A percentile compares a stretch with the other conserved stretches of the same genome.
phyloP scores from a whole-genome alignment of 495 filamentous ascomycete species.

The Neurospora sp. region DNA sequence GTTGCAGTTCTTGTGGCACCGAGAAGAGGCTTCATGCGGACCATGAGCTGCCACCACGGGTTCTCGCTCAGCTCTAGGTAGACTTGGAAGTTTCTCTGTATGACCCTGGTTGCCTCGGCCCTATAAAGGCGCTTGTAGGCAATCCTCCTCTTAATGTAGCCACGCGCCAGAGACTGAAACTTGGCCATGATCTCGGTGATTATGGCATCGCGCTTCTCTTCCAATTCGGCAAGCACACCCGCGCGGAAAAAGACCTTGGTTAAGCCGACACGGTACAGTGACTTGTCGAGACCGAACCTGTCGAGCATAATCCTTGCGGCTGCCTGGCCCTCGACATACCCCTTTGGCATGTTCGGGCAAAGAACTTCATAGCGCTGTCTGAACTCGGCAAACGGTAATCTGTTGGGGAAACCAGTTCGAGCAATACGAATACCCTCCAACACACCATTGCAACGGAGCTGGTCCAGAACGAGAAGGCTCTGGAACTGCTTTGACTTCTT shows the following conservation, averaged over 20 bases:
- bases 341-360: constrained; percentile 78
- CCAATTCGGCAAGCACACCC: constrained; percentile 90
- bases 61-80: constrained; percentile 82
- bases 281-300: constrained; percentile 71
- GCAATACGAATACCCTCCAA: constrained; percentile 97
- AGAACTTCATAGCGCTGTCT: constrained; percentile 96
- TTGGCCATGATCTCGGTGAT: constrained; percentile 85
- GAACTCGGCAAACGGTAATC: constrained; percentile 87
- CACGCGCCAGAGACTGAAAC: constrained; percentile 89
- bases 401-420: constrained; percentile 95
- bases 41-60: constrained; percentile 94
- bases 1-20: constrained; percentile 82
- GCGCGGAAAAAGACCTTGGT: constrained; percentile 99
- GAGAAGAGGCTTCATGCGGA: constrained; percentile 90
- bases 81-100: constrained; percentile 83
- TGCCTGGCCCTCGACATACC: constrained; percentile 81
- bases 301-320: constrained; percentile 82
- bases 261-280: constrained; percentile 84
- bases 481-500: constrained; percentile 92
- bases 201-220: constrained; percentile 86
- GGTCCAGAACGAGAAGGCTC: constrained; percentile 82
- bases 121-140: constrained; percentile 89
- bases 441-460: constrained; percentile 96
- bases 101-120: constrained; percentile 87
- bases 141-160: constrained; percentile 77